These are phyloP conservation scores for Fusarium musae DNA, from an alignment of 2,329 filamentous ascomycete genomes.

Conservation along the genomic window DNA sequence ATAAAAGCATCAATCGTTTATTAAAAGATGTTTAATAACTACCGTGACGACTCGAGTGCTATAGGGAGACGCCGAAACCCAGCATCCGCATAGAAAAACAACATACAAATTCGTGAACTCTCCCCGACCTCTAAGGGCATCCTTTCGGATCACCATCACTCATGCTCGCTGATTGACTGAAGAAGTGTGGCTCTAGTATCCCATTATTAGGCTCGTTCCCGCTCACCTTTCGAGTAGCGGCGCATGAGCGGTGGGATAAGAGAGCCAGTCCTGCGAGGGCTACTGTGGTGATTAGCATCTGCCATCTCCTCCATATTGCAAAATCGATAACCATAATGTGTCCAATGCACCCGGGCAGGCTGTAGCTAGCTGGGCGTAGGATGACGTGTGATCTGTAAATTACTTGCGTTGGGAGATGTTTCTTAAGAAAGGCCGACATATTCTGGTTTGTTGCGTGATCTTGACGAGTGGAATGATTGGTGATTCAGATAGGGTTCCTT, in stretches of 20 bases:
- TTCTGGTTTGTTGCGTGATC: constrained; percentile 53
- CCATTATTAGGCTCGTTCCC: constrained; percentile 14
- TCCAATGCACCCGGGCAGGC: constrained; percentile 66
- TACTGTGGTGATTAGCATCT: constrained; percentile 44
- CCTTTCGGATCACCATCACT: constrained; percentile 33
- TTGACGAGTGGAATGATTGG: constrained; percentile 49
- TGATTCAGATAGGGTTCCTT: constrained; percentile 43
- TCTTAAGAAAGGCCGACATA: constrained; percentile 59
- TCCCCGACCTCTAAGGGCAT: constrained; percentile 20
- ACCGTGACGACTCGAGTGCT: constrained; percentile 26
- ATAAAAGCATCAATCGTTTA: constrained; percentile 39
- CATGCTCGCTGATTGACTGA: constrained; percentile 37
- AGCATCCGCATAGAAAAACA: constrained; percentile 35
- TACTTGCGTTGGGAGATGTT: constrained; percentile 63
- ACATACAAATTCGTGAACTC: constrained; percentile 42
- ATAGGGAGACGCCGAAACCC: constrained; percentile 29
- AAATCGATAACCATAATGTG: constrained; percentile 71
- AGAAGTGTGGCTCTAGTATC: constrained; percentile 32
- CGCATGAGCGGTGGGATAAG: constrained; percentile 42
- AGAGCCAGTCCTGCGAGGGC: constrained; percentile 30
- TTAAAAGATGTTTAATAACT: constrained; percentile 38
- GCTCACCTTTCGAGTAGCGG: constrained; percentile 23
- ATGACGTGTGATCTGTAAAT: constrained; percentile 68
- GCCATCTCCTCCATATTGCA: constrained; percentile 60
- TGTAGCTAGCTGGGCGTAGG: constrained; percentile 64